phyloP scores from a whole-genome alignment of 129 eudicot species.

The Saussurea involucrata region DNA sequence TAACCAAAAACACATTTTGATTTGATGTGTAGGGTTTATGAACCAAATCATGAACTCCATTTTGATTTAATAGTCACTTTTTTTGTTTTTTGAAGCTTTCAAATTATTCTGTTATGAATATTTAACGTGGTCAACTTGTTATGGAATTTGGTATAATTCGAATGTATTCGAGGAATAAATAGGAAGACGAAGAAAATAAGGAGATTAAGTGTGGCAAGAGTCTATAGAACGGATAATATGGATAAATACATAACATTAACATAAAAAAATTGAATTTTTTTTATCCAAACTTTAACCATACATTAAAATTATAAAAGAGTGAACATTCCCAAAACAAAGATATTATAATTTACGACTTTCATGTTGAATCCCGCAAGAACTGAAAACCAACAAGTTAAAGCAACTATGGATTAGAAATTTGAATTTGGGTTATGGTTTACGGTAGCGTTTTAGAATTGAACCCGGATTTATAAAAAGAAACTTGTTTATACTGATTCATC shows the following conservation, averaged over 20 bases:
- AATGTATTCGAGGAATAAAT: conserved; percentile 1
- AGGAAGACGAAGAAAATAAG: not conserved
- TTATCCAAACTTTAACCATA: not conserved
- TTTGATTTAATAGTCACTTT: not conserved
- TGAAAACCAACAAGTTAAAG: not conserved
- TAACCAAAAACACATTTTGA: not conserved
- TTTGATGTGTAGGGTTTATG: not conserved
- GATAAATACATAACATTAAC: not conserved
- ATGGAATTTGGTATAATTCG: not conserved
- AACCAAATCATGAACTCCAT: not conserved
- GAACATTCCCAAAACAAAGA: too few relatives aligned
- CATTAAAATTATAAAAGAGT: not conserved
- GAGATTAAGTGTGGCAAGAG: not conserved
- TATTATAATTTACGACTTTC: not conserved
- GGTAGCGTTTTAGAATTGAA: not conserved
- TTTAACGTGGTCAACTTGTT: conserved; percentile 23
- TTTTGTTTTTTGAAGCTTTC: not conserved
- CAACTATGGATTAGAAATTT: not conserved
- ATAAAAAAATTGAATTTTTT: too few relatives aligned
- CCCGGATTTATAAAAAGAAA: too few relatives aligned
- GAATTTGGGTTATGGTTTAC: not conserved
- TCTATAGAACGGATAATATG: not conserved
- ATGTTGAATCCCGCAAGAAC: too few relatives aligned
- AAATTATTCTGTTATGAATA: not conserved
- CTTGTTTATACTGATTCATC: too few relatives aligned